Base-by-base conservation (phyloP, 129 eudicot species). In the Deinandra increscens region DNA sequence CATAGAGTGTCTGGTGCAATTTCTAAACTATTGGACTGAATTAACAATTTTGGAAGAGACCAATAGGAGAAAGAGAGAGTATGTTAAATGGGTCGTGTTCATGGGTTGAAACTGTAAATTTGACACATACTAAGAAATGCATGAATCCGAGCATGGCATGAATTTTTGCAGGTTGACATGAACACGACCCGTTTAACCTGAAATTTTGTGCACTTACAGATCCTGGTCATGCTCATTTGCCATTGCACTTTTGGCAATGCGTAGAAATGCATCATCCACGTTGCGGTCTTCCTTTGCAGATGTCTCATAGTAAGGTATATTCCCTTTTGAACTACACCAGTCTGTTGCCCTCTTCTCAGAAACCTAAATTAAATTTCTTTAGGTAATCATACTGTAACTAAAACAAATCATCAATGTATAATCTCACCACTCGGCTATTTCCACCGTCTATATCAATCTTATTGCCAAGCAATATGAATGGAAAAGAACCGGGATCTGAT, bases 381-480 rank as follows among this genome's bases (percentile, higher is more conserved):
- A 53, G 60, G 34, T 19, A 53, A 19, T 53, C 60, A 20, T 20
- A 20, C n/a, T 19, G 15, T 1, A 6, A 26, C 10, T 26, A 17
- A 13, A 34, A 26, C 36, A 12, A 4, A 58, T 55, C 8, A 8
- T 49, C 29, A 34, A 44, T 31, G 20, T 10, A 44, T 71, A 66
- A 17, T 17, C 85, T 78, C 81, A 89, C 95, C 89, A 79, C 97
- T 85, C 97, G 66, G 76, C 97, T 85, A 71, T 87, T 91, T 68
- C 97, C 97, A 72, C 97, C 95, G 67, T 91, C 97, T 68, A 91
- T 91, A 75, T 91, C 95, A 60, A 87, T 91, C 86, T 91, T 91
- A 77, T 91, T 91, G 37, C 97, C 97, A 10, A 91, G 84, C 73
- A 91, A 80, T 64, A 91, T 85, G 72, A 91, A 87, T 0, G 95